Percentiles rank a stretch among this genome's conserved stretches.
These are phyloP conservation scores for Kuraishia borneana DNA, from an alignment of 805 yeast species.

Conservation along the genomic window DNA sequence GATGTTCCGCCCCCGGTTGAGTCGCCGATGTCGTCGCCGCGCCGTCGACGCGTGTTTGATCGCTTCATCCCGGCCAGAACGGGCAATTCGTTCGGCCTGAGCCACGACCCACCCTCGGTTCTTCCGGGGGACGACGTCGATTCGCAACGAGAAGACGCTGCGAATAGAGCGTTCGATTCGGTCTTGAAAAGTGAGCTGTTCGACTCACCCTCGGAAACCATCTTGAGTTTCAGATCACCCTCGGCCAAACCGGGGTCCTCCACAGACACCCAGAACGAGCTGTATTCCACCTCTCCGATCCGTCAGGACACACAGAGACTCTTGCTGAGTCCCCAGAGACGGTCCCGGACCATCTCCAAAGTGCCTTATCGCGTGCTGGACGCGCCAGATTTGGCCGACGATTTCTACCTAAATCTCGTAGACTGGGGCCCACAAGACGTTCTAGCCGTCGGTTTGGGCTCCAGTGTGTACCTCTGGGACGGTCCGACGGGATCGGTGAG, in stretches of 20 bases:
- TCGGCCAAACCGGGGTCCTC: slow-evolving; percentile 45
- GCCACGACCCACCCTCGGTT: slow-evolving; percentile 12
- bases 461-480: slow-evolving; percentile 84
- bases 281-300: slow-evolving; percentile 78
- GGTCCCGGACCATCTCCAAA: slow-evolving; percentile 65
- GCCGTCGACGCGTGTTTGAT: slow-evolving; percentile 37
- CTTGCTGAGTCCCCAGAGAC: slow-evolving; percentile 72
- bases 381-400: slow-evolving; percentile 93
- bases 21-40: slow-evolving; percentile 1
- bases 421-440: slow-evolving; percentile 94
- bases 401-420: slow-evolving; percentile 80
- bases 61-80: slow-evolving; percentile 74
- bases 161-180: slow-evolving; percentile 77
- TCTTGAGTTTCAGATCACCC: slow-evolving; percentile 70
- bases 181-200: slow-evolving; percentile 83
- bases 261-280: slow-evolving; percentile 56
- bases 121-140: slow-evolving; percentile 50
- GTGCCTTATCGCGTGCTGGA: slow-evolving; percentile 90
- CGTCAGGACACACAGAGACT: slow-evolving; percentile 78
- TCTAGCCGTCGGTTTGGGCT: slow-evolving; percentile 83
- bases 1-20: slow-evolving; percentile 1
- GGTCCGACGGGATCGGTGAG: slow-evolving; percentile 77
- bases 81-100: slow-evolving; percentile 3
- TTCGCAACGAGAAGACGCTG: slow-evolving; percentile 62
- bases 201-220: slow-evolving; percentile 39